Base-by-base conservation (phyloP, 2,329 filamentous ascomycete species). In the Talaromyces amestolkiae region DNA sequence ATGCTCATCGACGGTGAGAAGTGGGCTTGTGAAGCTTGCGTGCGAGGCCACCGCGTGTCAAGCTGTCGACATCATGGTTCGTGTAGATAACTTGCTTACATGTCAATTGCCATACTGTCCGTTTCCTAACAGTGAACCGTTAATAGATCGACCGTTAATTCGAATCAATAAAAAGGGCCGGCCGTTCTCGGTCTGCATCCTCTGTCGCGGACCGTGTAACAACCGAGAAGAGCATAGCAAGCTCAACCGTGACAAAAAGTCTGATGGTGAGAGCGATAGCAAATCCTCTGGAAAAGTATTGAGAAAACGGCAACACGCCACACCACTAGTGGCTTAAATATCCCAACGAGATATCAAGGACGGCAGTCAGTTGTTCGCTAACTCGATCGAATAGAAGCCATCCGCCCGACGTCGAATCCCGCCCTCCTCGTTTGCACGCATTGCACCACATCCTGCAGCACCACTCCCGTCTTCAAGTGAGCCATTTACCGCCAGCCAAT, bases 111-210 rank as follows among this genome's bases (percentile, higher is more conserved):
- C 27, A 6, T 31, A 1, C 27, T 6, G 6, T 27, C 27, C 3
- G 27, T 27, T 27, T 27, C 27, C 27, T 31, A 7, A 31, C 27
- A 5, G 27, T 11, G 35, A 37, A 37, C 35, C 35, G 93, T 97
- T 86, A 97, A 94, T 31, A 97, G 95, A 97, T 79, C 92, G 94
- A 72, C 91, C 91, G 70, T 86, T 98, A 70, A 90, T 92, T 75
- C 92, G 96, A 78, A 96, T 97, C 83, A 96, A 96, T 80, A 97
- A 96, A 80, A 98, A 98, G 83, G 94, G 94, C 75, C 91, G 94
- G 70, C 95, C 95, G 68, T 93, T 98, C 72, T 97, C 95, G 73
- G 95, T 99, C 89, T 99, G 95, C 81, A 87, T 92, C 72, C 94
- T 99, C 82, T 99, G 95, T 82, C 94, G 95, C 78, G 88, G 91